These are phyloP conservation scores for Ascocoryne sarcoides DNA, from an alignment of 2,329 filamentous ascomycete species.

Conservation along the genomic window DNA sequence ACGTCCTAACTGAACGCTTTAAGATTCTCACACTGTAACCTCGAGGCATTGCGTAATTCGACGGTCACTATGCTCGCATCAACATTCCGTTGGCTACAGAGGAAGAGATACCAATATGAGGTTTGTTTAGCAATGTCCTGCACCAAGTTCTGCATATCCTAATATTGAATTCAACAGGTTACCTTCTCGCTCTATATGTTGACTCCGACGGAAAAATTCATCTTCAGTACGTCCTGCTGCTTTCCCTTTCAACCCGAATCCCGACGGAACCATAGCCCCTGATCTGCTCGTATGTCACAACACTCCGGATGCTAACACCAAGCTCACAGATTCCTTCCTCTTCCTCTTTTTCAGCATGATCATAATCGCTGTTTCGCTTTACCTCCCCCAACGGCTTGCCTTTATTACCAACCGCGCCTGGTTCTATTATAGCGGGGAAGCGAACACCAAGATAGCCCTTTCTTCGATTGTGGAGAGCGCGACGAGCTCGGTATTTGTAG, in stretches of 20 bases:
- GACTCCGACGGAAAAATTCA: conserved; percentile 89
- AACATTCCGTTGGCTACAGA: conserved; percentile 72
- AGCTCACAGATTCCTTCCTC: conserved; percentile 66
- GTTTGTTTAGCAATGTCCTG: conserved; percentile 8
- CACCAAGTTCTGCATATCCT: conserved; percentile 2
- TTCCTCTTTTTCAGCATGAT: conserved; percentile 85
- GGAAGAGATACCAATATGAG: conserved; percentile 97
- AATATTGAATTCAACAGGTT: conserved; percentile 79
- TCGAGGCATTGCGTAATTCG: too few species aligned
- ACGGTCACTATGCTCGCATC: conserved; percentile 32
- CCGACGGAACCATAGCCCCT: too few species aligned
- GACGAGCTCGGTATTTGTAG: conserved; percentile 14
- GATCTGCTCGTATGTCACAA: too few species aligned
- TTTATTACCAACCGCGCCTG: conserved; percentile 77
- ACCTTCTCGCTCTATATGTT: conserved; percentile 97
- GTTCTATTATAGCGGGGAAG: conserved; percentile 91
- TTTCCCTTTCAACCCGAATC: conserved; percentile 1
- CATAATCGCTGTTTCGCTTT: conserved; percentile 77
- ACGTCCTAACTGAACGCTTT: too few species aligned
- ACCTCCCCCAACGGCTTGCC: conserved; percentile 84
- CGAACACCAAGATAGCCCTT: conserved; percentile 33
- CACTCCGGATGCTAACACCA: too few species aligned
- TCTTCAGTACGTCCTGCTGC: conserved; percentile 62
- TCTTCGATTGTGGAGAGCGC: conserved; percentile 17
- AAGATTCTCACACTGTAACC: too few species aligned